phyloP scores from a whole-genome alignment of 139 green algal genomes.

The Parachlorella kessleri region DNA sequence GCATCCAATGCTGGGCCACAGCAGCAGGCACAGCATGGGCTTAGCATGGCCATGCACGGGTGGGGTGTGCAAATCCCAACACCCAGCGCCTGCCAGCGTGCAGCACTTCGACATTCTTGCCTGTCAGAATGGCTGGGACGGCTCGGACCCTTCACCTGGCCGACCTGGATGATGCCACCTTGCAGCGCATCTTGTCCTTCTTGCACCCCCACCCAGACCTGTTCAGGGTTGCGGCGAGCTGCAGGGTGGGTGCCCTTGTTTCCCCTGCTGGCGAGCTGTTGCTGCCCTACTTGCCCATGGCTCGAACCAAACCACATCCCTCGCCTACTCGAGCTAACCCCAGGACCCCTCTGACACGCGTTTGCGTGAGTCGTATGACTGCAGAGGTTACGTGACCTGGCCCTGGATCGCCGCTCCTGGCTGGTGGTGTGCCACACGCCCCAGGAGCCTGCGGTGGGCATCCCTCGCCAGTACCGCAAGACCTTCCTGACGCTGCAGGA shows the following conservation, averaged over 20 bases:
- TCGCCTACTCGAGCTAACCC: neutral
- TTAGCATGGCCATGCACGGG: neutral
- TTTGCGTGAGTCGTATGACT: neutral
- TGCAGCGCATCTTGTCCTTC: neutral
- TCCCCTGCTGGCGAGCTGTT: neutral
- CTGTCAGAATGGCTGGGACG: too few species aligned
- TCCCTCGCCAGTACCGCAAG: neutral
- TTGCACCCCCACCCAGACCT: neutral
- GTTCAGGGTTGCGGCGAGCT: neutral
- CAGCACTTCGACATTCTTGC: neutral
- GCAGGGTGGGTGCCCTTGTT: neutral
- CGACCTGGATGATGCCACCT: neutral
- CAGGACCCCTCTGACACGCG: neutral
- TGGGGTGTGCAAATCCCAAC: neutral
- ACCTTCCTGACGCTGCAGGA: neutral
- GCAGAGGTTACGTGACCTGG: neutral
- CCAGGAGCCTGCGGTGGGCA: neutral
- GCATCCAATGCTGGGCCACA: neutral
- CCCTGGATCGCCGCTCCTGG: neutral
- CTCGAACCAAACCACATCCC: too few species aligned
- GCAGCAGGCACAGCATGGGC: neutral
- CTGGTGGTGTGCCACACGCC: neutral
- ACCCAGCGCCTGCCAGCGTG: neutral
- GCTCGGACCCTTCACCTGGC: neutral
- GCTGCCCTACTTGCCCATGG: neutral